A percentile compares a stretch with the other conserved stretches of the same genome.
Conservation (phyloP, 257 asterid species). For the Datura wrightii region DNA sequence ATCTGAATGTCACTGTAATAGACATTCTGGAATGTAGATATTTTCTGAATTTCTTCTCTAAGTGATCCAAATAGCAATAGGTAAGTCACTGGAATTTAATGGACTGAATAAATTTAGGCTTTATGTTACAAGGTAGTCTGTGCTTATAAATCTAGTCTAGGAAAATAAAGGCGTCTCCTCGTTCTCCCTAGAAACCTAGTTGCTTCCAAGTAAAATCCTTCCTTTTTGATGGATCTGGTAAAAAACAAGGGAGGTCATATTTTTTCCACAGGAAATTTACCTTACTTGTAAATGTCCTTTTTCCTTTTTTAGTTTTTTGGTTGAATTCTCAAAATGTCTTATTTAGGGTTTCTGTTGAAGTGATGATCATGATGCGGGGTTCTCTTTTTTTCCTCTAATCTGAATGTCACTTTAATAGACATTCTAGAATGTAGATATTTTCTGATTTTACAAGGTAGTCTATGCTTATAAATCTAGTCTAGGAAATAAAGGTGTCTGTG, state of each 20-base stretch:
- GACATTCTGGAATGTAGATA: not conserved
- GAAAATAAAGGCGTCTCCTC: not conserved
- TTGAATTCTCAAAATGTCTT: not conserved
- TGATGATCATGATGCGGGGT: too few species aligned
- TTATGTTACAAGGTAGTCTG: not conserved
- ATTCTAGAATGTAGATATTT: not conserved
- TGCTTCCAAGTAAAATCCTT: not conserved
- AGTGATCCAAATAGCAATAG: constrained; percentile 9
- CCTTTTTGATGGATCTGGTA: not conserved
- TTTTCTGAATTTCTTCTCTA: constrained; percentile 14
- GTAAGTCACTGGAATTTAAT: not conserved
- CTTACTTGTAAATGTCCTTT: not conserved
- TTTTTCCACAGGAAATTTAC: not conserved
- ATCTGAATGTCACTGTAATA: not conserved
- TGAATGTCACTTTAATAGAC: not conserved
- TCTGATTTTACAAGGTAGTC: not conserved
- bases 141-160: not conserved
- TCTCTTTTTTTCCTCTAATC: not conserved
- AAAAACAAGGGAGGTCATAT: not conserved
- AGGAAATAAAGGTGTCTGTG: not conserved
- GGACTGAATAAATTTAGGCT: not conserved
- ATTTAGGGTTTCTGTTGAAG: not conserved
- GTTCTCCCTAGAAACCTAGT: not conserved
- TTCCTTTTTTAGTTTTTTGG: too few species aligned
- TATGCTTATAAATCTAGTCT: too few species aligned